Conservation (phyloP, 129 eudicot genomes). For the Chrysanthemum makinoi region DNA sequence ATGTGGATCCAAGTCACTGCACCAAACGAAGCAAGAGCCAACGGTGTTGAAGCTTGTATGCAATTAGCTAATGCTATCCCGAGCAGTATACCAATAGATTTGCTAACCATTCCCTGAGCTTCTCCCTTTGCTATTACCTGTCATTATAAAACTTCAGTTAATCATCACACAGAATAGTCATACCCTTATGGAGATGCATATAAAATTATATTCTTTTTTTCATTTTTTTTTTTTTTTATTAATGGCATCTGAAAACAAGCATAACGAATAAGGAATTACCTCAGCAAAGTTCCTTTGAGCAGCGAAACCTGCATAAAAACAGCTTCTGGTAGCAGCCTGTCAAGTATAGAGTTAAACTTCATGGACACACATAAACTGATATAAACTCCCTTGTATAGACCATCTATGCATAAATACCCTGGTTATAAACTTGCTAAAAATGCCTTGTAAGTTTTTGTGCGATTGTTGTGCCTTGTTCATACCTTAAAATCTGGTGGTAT, state of each 20-base stretch:
- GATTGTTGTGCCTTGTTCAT: too few relatives aligned
- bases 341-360: conserved; percentile 10
- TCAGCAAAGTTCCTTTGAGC: conserved; percentile 97
- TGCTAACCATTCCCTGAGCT: conserved; percentile 99
- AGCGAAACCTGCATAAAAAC: conserved; percentile 97
- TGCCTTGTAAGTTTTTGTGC: too few relatives aligned
- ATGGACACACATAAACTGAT: background rate
- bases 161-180: background rate
- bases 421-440: too few relatives aligned
- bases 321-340: conserved; percentile 98
- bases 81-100: conserved; percentile 78
- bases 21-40: conserved; percentile 86
- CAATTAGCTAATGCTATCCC: conserved; percentile 88
- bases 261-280: conserved; percentile 37
- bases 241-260: background rate
- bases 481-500: too few relatives aligned
- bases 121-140: conserved; percentile 99
- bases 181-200: too few relatives aligned
- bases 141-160: conserved; percentile 18
- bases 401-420: background rate
- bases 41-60: conserved; percentile 76
- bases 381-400: conserved; percentile 7
- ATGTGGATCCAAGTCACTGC: conserved; percentile 89
- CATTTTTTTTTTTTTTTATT: too few relatives aligned
- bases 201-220: background rate